A percentile compares a stretch with the other conserved stretches of the same genome.
phyloP scores from a whole-genome alignment of 2,329 filamentous ascomycete species.

The Phialemonium atrogriseum region DNA sequence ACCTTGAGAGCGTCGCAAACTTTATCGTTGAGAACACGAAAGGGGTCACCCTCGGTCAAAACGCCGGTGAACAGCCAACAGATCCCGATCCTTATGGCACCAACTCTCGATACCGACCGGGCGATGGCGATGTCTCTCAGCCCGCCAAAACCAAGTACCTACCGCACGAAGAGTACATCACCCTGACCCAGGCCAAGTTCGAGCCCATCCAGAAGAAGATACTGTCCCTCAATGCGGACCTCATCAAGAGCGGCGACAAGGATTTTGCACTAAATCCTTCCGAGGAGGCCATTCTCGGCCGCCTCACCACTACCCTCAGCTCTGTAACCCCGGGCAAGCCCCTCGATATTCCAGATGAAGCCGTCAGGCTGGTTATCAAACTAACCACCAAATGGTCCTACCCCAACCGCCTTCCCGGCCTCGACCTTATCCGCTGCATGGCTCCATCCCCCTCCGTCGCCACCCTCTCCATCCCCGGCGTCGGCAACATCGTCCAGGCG shows the following conservation, averaged over 20 bases:
- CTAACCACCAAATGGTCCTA: constrained; percentile 75
- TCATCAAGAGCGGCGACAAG: constrained; percentile 64
- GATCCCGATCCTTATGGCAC: constrained; percentile 65
- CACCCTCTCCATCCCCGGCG: constrained; percentile 42
- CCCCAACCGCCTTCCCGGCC: constrained; percentile 68
- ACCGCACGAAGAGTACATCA: constrained; percentile 72
- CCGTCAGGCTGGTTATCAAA: constrained; percentile 59
- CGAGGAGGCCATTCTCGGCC: constrained; percentile 51
- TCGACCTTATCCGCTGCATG: constrained; percentile 82
- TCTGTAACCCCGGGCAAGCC: constrained; percentile 30
- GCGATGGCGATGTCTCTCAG: constrained; percentile 40
- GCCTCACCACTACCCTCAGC: constrained; percentile 57
- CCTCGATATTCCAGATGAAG: constrained; percentile 29
- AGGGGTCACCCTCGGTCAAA: constrained; percentile 70
- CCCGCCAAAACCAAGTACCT: constrained; percentile 49
- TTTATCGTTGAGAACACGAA: constrained; percentile 89
- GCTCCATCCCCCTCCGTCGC: constrained; percentile 62
- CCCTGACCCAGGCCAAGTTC: constrained; percentile 66
- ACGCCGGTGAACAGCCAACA: constrained; percentile 31
- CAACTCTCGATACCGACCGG: constrained; percentile 71
- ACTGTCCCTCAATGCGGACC: constrained; percentile 62
- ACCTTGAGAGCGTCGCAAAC: constrained; percentile 84
- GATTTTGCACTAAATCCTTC: constrained; percentile 64
- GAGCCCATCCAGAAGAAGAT: constrained; percentile 26
- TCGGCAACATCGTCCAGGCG: constrained; percentile 52